These are phyloP conservation scores for Neofusicoccum ribis DNA, from an alignment of 2,329 filamentous ascomycete genomes.

Conservation along the genomic window DNA sequence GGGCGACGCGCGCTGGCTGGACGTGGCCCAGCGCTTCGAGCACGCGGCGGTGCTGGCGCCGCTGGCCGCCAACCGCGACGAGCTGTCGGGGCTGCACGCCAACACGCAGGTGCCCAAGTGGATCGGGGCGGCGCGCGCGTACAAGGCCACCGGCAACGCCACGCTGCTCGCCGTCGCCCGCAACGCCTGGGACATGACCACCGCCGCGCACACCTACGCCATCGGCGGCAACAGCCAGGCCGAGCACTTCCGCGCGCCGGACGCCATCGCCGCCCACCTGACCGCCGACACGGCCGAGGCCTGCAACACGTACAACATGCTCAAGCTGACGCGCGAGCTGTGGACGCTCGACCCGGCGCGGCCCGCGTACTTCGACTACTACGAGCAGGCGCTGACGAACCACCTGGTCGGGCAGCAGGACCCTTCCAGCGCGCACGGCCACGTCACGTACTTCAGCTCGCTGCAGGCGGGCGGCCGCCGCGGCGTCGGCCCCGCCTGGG, in stretches of 20 bases:
- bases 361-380: conserved; percentile 54
- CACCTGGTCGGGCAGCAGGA: conserved; percentile 54
- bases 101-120: conserved; percentile 58
- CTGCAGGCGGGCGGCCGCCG: conserved; percentile 50
- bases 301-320: conserved; percentile 60
- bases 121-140: conserved; percentile 53
- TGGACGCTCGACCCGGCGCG: conserved; percentile 47
- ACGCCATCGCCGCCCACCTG: conserved; percentile 50
- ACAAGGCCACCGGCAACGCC: conserved; percentile 48
- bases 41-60: conserved; percentile 51
- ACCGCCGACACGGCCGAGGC: conserved; percentile 51
- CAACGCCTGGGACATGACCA: conserved; percentile 53
- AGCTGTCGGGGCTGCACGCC: conserved; percentile 51
- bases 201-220: conserved; percentile 52
- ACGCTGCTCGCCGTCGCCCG: conserved; percentile 51
- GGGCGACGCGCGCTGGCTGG: conserved; percentile 49
- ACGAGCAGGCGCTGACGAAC: conserved; percentile 53
- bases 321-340: conserved; percentile 55
- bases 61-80: conserved; percentile 47
- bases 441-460: conserved; percentile 56
- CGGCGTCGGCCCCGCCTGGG: conserved; percentile 53
- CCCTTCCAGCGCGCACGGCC: conserved; percentile 46
- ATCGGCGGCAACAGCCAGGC: conserved; percentile 57
- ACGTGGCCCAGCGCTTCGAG: conserved; percentile 52
- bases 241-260: conserved; percentile 52